Evolutionary conservation across 2,329 filamentous ascomycete species (phyloP).

Genomic region (Xylariales sp.): DNA sequence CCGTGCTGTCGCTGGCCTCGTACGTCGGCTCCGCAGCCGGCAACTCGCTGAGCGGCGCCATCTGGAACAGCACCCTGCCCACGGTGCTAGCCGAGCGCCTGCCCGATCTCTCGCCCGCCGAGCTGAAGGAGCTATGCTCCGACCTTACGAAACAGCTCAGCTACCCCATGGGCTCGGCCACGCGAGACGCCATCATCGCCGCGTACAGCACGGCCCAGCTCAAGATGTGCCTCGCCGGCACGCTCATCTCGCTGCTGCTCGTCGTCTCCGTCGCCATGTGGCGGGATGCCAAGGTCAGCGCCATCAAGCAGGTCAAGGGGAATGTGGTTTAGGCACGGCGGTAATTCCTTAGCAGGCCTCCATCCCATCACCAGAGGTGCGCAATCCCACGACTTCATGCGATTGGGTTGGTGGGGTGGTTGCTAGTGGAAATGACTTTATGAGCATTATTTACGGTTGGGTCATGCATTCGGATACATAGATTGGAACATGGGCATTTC

Average conservation of each 20-base stretch:
- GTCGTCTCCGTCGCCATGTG: conserved; percentile 26
- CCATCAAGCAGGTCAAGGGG: conserved; percentile 27
- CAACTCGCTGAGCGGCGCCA: conserved; percentile 38
- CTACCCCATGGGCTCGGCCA: conserved; percentile 25
- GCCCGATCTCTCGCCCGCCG: conserved; percentile 16
- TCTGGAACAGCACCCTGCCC: conserved; percentile 35
- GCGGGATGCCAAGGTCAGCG: conserved; percentile 24
- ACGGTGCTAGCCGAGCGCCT: conserved; percentile 19
- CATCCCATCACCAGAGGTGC: too few species aligned
- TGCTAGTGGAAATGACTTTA: too few species aligned
- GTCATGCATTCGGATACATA: too few species aligned
- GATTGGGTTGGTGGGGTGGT: too few species aligned
- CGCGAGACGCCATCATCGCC: conserved; percentile 25
- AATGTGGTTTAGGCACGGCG: conserved; percentile 26
- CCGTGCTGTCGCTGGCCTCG: conserved; percentile 33
- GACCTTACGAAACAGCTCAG: conserved; percentile 28
- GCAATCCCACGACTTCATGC: too few species aligned
- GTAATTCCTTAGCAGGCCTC: too few species aligned
- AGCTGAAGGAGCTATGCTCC: conserved; percentile 21
- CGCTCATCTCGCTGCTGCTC: conserved; percentile 21
- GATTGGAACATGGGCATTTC: too few species aligned
- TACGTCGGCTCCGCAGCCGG: conserved; percentile 34
- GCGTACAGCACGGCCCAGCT: conserved; percentile 30
- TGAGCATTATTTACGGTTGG: too few species aligned
- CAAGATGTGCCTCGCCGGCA: conserved; percentile 30